Base-by-base conservation (phyloP, 495 filamentous ascomycete species). In the Aspergillus nidulans region DNA sequence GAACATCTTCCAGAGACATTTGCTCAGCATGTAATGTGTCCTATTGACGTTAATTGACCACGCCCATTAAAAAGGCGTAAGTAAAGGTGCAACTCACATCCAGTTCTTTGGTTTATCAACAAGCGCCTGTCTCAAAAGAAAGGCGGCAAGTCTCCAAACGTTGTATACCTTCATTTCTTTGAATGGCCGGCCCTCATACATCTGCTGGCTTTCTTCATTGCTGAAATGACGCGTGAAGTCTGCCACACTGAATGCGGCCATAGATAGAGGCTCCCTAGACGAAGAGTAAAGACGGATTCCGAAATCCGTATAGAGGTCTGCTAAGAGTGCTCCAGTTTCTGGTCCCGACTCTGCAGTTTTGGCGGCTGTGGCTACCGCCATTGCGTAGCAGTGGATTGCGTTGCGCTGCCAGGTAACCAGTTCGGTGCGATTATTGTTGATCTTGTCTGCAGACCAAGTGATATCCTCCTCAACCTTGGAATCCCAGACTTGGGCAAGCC, bases 1-100 rank as follows among this genome's bases (percentile, higher is more conserved):
- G 62, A 85, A 86, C 88, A 97, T 95, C 71, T 97, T 99, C 86
- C 92, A 97, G 24, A 92, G 77, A 64, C 91, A 95, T 75, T 99
- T 99, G 36, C 87, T 89, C 9, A 91, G 82, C 82, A 92, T 92
- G 66, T 92, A 97, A 44, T 88, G 84, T 57, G 86, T 89, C 66
- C 85, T 89, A 61, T 12, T 38, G 5, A 20, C 4, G 26, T 63
- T 57, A 65, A 39, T 23, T n/a, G 49, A 42, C 16, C 19, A n/a
- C 16, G 15, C 15, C 19, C n/a, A 16, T 15, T 9, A 46, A 48
- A 6, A 16, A 20, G 52, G 13, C 4, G 51, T 41, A 26, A 23
- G 53, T 3, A 15, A 52, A 42, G 26, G 8, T 40, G 12, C 7
- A 6, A 84, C 86, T 76, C 62, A 89, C 86, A 88, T 85, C 94